Conservation (phyloP, 768 basidiomycete species). For the Trametes cubensis region DNA sequence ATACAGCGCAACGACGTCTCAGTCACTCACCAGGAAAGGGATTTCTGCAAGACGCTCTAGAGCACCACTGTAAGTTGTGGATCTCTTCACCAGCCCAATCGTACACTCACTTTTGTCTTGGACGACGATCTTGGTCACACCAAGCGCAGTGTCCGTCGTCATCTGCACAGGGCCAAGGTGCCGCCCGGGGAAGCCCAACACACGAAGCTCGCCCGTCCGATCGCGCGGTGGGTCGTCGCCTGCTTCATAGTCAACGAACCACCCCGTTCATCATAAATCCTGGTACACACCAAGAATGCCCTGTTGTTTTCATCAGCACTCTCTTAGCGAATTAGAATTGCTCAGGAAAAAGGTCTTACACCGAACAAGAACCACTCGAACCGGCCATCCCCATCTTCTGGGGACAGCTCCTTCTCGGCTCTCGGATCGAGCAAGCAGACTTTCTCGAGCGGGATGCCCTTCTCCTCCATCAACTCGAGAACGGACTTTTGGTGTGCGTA, state of each 20-base stretch:
- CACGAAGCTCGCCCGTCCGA: conserved; percentile 85
- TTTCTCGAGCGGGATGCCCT: conserved; percentile 48
- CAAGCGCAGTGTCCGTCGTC: conserved; percentile 97
- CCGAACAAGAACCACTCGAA: conserved; percentile 95
- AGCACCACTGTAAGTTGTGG: not conserved
- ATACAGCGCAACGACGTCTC: not conserved
- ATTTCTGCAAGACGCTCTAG: conserved; percentile 72
- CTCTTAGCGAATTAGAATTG: not conserved
- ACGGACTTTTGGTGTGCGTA: conserved; percentile 56
- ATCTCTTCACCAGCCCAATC: not conserved
- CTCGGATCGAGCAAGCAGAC: conserved; percentile 96
- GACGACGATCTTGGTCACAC: conserved; percentile 84
- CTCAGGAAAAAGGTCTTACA: conserved; percentile 42
- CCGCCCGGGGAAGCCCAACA: conserved; percentile 82
- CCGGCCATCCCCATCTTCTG: conserved; percentile 71
- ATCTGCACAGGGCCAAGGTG: conserved; percentile 90
- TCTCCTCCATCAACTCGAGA: conserved; percentile 56
- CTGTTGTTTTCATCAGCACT: conserved; percentile 34
- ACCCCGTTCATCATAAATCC: not conserved
- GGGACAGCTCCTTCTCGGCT: conserved; percentile 66
- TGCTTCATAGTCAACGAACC: conserved; percentile 31
- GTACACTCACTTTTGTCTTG: conserved; percentile 59
- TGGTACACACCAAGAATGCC: conserved; percentile 57
- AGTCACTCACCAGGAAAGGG: conserved; percentile 60
- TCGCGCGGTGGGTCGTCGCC: conserved; percentile 97